A percentile compares a stretch with the other conserved stretches of the same genome.
Evolutionary conservation across 805 yeast genomes (phyloP).

Genomic region (Ogataea siamensis): DNA sequence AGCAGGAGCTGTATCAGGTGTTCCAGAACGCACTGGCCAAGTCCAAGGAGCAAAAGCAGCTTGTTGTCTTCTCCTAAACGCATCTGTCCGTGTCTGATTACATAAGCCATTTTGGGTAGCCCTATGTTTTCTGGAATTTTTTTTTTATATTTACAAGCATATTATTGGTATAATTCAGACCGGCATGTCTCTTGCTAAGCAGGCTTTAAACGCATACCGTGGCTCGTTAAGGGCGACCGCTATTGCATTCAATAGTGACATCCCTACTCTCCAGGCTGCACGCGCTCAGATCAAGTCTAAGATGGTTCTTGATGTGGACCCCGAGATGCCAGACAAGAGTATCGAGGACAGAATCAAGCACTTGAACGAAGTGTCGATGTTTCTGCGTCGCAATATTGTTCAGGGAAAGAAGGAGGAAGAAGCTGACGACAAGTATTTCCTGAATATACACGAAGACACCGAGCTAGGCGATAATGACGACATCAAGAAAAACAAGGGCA

Average conservation of each 20-base stretch:
- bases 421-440: slow-evolving; percentile 42
- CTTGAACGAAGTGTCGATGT: slow-evolving; percentile 67
- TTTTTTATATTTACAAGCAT: background rate
- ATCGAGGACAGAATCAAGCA: slow-evolving; percentile 50
- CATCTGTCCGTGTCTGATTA: background rate
- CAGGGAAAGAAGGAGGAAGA: slow-evolving; percentile 60
- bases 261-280: slow-evolving; percentile 52
- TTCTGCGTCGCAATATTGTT: slow-evolving; percentile 74
- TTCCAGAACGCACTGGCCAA: slow-evolving; percentile 44
- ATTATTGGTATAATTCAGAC: background rate
- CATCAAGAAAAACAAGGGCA: slow-evolving; percentile 50
- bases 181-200: slow-evolving; percentile 22
- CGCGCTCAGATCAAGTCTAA: slow-evolving; percentile 58
- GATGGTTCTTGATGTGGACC: slow-evolving; percentile 35
- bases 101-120: background rate
- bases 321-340: slow-evolving; percentile 47
- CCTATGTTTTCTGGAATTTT: slow-evolving; percentile 1
- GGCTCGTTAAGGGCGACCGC: slow-evolving; percentile 64
- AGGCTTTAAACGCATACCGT: slow-evolving; percentile 52
- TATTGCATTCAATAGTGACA: slow-evolving; percentile 55
- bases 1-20: slow-evolving; percentile 40
- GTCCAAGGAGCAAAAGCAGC: slow-evolving; percentile 44
- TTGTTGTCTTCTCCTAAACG: slow-evolving; percentile 29
- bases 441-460: slow-evolving; percentile 76
- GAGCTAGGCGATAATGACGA: slow-evolving; percentile 91